Evolutionary conservation across 768 basidiomycete genomes (phyloP), one percentile per base, ranked within the genome.

Genomic region (Pluteus cervinus): DNA sequence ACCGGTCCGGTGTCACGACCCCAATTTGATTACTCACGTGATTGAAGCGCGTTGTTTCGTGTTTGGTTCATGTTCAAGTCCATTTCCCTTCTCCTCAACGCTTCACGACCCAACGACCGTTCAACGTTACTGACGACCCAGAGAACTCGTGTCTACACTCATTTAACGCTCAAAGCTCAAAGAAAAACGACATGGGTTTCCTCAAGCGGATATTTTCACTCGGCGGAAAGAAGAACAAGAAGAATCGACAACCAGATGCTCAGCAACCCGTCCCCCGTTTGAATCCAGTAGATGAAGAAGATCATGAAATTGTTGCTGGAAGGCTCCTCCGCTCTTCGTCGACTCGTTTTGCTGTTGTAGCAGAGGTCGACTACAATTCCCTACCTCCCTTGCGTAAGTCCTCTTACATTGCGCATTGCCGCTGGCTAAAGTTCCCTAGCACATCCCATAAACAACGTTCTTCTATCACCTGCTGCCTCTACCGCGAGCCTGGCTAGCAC

Each of bases 311-410:
- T 30, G 65, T 61, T 21, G 57, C 66, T 28, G 63, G 65, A 23
- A 63, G 68, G n/a, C 65, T 89, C 10, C 54, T 89, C 24, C 75
- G 86, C 29, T 85, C 85, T 1, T 79, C 82, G 10, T 86, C 86
- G 4, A 72, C 81, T 25, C 75, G 80, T 31, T 80, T 68, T 56
- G 64, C 71, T 4, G 70, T 75, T 22, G 72, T 73, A 21, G 56
- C 73, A 6, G 78, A 79, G 47, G 55, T 71, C 7, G 74, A 79
- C 49, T 74, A 78, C 48, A 51, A 65, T 16, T 64, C 71, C 33
- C 55, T 87, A 7, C 79, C 83, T 15, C 81, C 83, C 36, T 59
- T 86, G 44, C 83, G 86, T 88, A 51, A 63, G 86, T 69, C 3
- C 7, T 24, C 24, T 26, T 16, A 17, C 26, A 24, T 26, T 21